A percentile compares a stretch with the other conserved stretches of the same genome.
Conservation (phyloP, 768 basidiomycete genomes). For the Trametes punicea region DNA sequence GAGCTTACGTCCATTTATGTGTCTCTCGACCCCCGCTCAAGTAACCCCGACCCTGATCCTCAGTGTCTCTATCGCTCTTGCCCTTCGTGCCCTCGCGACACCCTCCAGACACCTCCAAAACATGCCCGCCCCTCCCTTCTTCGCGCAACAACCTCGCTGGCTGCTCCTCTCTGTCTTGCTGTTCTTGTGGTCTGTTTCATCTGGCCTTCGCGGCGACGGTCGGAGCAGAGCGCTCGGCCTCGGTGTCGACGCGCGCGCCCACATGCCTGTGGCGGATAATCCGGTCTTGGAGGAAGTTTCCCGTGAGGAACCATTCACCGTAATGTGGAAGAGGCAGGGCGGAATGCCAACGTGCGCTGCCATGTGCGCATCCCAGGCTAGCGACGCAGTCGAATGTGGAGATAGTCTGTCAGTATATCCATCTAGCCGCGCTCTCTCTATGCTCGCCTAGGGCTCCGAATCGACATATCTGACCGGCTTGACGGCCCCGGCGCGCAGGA, state of each 20-base stretch:
- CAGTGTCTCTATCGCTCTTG: not conserved
- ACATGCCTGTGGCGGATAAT: not conserved
- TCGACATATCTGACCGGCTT: not conserved
- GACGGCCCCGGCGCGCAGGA: not conserved
- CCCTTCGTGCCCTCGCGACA: not conserved
- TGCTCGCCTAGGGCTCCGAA: no score
- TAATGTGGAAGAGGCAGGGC: not conserved
- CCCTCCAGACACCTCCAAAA: not conserved
- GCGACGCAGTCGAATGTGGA: conserved; percentile 8
- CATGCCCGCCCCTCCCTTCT: conserved; percentile 1
- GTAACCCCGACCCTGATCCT: not conserved
- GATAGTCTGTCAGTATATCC: conserved; percentile 6
- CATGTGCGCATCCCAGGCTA: conserved; percentile 9
- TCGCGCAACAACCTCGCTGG: conserved; percentile 17
- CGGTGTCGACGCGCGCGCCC: conserved; percentile 16
- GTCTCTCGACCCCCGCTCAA: not conserved
- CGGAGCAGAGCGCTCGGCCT: conserved; percentile 5
- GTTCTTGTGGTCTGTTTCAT: conserved; percentile 19
- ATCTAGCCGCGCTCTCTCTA: no score
- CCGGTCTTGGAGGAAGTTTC: not conserved
- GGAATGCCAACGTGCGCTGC: conserved; percentile 6
- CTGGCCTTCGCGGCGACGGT: conserved; percentile 7
- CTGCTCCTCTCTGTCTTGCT: conserved; percentile 17
- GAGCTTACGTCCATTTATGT: not conserved
- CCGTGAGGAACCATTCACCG: not conserved